Evolutionary conservation across 805 yeast genomes (phyloP).

Genomic region (Candida succiphila): DNA sequence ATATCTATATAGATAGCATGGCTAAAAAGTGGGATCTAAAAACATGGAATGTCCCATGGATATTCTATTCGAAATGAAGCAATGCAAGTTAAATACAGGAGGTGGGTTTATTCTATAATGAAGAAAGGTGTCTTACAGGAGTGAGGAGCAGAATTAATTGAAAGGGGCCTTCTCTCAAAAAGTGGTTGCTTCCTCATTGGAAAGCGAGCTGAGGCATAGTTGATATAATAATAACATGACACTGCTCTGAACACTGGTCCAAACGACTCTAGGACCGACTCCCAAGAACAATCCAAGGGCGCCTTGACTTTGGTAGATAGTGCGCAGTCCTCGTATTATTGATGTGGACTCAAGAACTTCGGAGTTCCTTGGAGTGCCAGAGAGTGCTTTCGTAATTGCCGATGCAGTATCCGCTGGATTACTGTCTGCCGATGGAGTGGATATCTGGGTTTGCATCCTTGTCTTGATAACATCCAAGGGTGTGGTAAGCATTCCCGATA

Average conservation of each 20-base stretch:
- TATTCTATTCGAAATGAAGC: too few relatives aligned
- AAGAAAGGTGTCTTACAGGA: too few relatives aligned
- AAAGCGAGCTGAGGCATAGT: conserved; percentile 47
- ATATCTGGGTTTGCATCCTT: conserved; percentile 77
- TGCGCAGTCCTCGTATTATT: conserved; percentile 37
- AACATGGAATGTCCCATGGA: too few relatives aligned
- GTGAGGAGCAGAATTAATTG: too few relatives aligned
- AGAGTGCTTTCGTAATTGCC: conserved; percentile 2
- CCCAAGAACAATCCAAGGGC: conserved; percentile 77
- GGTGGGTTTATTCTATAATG: too few relatives aligned
- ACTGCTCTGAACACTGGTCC: conserved; percentile 95
- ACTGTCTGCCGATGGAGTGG: conserved; percentile 9
- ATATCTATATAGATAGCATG: background rate
- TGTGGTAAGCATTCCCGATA: conserved; percentile 83
- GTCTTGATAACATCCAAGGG: conserved; percentile 91
- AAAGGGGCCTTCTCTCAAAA: too few relatives aligned
- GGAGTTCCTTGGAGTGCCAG: conserved; percentile 6
- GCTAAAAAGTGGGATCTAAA: too few relatives aligned
- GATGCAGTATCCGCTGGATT: background rate
- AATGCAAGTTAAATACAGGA: too few relatives aligned
- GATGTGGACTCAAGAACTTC: conserved; percentile 28
- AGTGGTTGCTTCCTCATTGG: conserved; percentile 16
- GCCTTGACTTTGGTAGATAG: conserved; percentile 69
- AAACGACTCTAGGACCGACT: conserved; percentile 90
- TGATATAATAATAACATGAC: conserved; percentile 89